Percentiles rank a stretch among this genome's conserved stretches.
Evolutionary conservation across 352 stramenopile species (phyloP).

Genomic region (Phytopythium litorale): DNA sequence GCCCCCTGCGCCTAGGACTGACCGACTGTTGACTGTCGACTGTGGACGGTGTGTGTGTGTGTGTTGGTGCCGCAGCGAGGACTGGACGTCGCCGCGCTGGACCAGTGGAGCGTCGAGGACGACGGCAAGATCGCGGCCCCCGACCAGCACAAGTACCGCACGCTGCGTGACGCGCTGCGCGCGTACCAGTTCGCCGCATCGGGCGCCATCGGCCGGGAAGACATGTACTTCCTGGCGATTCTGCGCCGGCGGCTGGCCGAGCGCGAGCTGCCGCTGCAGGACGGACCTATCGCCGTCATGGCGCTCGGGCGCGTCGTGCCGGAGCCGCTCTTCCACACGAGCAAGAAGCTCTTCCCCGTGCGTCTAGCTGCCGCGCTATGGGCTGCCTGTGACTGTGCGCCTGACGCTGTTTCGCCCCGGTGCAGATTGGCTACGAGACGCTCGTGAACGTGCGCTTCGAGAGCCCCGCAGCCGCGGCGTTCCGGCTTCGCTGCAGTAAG

Average conservation of each 20-base stretch:
- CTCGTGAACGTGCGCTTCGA: constrained; percentile 47
- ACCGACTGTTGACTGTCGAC: neutral
- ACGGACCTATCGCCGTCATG: constrained; percentile 63
- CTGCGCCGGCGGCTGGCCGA: constrained; percentile 54
- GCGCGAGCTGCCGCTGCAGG: constrained; percentile 44
- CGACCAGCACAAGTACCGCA: constrained; percentile 39
- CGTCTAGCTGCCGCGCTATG: constrained; percentile 2
- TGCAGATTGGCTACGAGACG: constrained; percentile 59
- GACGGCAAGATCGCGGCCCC: constrained; percentile 43
- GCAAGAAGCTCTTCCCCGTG: constrained; percentile 77
- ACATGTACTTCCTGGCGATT: constrained; percentile 74
- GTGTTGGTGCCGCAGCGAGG: constrained; percentile 13
- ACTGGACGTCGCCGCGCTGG: constrained; percentile 29
- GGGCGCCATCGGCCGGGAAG: constrained; percentile 47
- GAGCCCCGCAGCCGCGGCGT: constrained; percentile 23
- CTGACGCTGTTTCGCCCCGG: neutral
- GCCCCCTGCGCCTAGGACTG: neutral
- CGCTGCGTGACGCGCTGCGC: constrained; percentile 46
- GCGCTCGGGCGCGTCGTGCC: constrained; percentile 45
- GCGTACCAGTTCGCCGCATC: constrained; percentile 25
- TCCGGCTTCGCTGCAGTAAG: constrained; percentile 55
- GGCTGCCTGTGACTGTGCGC: neutral
- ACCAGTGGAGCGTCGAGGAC: constrained; percentile 28
- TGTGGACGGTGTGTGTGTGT: too few relatives aligned
- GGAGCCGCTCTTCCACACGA: constrained; percentile 66